Evolutionary conservation across 257 asterid genomes (phyloP).

Genomic region (Echites panduratus): DNA sequence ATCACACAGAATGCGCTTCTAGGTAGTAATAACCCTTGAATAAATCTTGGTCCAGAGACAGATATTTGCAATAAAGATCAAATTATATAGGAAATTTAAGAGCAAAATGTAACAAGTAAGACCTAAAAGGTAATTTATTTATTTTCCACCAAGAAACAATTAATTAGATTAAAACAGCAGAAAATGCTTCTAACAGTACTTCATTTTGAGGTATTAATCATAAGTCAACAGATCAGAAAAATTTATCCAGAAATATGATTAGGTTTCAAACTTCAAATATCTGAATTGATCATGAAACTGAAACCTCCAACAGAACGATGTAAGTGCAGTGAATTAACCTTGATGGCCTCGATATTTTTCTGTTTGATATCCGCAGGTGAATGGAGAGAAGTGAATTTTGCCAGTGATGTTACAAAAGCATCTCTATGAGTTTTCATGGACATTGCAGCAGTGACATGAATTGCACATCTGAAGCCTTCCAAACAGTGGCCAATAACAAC

Average conservation of each 20-base stretch:
- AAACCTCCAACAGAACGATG: background rate
- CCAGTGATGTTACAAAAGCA: slow-evolving; percentile 93
- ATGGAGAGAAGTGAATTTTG: slow-evolving; percentile 95
- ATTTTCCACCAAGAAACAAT: background rate
- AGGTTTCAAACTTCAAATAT: background rate
- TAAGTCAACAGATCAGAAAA: background rate
- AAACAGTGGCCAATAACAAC: slow-evolving; percentile 68
- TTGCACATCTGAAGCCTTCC: slow-evolving; percentile 82
- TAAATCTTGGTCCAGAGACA: background rate
- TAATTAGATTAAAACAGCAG: background rate
- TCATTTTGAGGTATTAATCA: background rate
- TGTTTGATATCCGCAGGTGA: slow-evolving; percentile 96
- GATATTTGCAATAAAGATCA: background rate
- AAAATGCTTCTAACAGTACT: background rate
- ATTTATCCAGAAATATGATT: background rate
- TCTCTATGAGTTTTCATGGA: slow-evolving; percentile 98
- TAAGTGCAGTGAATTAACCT: slow-evolving; percentile 31
- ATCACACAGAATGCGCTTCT: too few relatives aligned
- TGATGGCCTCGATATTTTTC: slow-evolving; percentile 95
- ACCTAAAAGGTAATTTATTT: background rate
- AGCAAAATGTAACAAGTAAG: background rate
- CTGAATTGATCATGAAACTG: background rate
- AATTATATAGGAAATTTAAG: background rate
- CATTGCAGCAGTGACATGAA: slow-evolving; percentile 97
- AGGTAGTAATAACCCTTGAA: background rate